Evolutionary conservation across 345 rosid genomes (phyloP).

Genomic region (Eucalyptus polybractea): DNA sequence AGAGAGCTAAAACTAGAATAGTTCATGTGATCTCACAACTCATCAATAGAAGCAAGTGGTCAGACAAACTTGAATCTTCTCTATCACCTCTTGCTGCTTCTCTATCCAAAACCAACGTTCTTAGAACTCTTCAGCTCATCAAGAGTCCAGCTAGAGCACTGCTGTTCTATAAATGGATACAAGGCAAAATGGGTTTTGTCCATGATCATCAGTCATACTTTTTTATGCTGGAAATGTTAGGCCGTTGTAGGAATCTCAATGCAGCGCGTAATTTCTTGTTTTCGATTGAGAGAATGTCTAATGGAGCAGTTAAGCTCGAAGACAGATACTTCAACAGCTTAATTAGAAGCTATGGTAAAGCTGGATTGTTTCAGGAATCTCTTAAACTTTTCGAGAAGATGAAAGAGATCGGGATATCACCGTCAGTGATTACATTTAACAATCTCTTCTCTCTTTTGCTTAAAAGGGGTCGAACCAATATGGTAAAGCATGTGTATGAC

Average conservation of each 20-base stretch:
- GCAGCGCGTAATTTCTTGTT: conserved; percentile 60
- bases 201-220: conserved; percentile 45
- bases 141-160: conserved; percentile 43
- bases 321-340: conserved; percentile 70
- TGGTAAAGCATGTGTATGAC: conserved; percentile 55
- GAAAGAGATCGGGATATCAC: conserved; percentile 60
- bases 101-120: conserved; percentile 38
- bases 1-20: conserved; percentile 18
- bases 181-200: conserved; percentile 17
- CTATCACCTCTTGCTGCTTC: conserved; percentile 35
- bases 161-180: conserved; percentile 54
- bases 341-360: conserved; percentile 56
- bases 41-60: conserved; percentile 41
- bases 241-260: conserved; percentile 51
- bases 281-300: conserved; percentile 51
- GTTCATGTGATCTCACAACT: conserved; percentile 42
- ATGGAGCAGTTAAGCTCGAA: conserved; percentile 38
- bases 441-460: conserved; percentile 47
- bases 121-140: conserved; percentile 47
- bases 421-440: conserved; percentile 64
- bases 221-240: conserved; percentile 55
- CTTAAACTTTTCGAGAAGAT: conserved; percentile 42
- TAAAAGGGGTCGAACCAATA: conserved; percentile 55
- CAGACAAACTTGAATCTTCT: conserved; percentile 43
- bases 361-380: conserved; percentile 64